Evolutionary conservation across 495 filamentous ascomycete genomes (phyloP).

Genomic region (Aspergillus bridgeri): DNA sequence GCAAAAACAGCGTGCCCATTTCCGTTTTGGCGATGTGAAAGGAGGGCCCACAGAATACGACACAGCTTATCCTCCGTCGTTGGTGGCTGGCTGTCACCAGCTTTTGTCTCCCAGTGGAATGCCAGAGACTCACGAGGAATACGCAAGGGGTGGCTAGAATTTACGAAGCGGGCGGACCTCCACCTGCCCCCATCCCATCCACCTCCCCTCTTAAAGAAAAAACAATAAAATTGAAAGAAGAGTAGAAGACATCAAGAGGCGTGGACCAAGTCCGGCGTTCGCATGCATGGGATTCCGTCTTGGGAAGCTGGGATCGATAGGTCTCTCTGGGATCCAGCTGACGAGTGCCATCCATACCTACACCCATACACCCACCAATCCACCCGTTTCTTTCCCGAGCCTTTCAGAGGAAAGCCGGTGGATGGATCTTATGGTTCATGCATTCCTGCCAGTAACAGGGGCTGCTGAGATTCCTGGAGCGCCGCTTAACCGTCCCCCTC

Average conservation of each 20-base stretch:
- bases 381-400: neutral
- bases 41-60: neutral
- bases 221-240: constrained; percentile 3
- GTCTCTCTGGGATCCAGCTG: constrained; percentile 18
- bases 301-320: constrained; percentile 18
- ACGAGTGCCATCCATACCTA: constrained; percentile 9
- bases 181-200: neutral
- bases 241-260: neutral
- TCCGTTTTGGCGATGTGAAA: neutral
- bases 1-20: neutral
- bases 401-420: neutral
- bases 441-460: constrained; percentile 7
- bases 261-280: constrained; percentile 8
- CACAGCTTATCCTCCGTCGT: constrained; percentile 12
- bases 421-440: constrained; percentile 14
- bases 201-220: neutral
- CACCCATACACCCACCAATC: constrained; percentile 4
- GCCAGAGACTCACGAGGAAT: constrained; percentile 24
- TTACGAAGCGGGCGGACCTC: constrained; percentile 8
- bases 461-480: neutral
- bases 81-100: constrained; percentile 24
- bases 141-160: constrained; percentile 27
- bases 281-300: constrained; percentile 11
- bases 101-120: constrained; percentile 12
- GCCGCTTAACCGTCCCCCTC: neutral